Conservation (phyloP, 1,139 yeast species). For the Hemisphaericaspora subhashii region DNA sequence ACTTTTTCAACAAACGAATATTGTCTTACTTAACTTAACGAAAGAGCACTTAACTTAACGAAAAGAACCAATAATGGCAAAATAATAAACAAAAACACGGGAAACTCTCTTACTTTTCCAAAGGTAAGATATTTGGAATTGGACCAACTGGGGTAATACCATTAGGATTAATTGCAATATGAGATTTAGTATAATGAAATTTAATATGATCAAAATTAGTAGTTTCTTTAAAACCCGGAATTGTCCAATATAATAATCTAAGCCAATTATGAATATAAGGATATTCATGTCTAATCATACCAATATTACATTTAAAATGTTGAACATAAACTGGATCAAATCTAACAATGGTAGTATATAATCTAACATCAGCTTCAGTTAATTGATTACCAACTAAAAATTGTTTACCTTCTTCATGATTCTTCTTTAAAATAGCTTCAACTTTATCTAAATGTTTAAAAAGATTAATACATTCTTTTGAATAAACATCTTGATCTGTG, state of each 20-base stretch:
- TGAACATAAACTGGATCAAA: slow-evolving; percentile 92
- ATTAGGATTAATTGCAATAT: slow-evolving; percentile 73
- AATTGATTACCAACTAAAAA: slow-evolving; percentile 65
- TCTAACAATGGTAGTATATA: slow-evolving; percentile 73
- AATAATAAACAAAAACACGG: too few species aligned
- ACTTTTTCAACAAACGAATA: too few species aligned
- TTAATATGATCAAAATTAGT: slow-evolving; percentile 90
- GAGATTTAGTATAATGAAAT: slow-evolving; percentile 83
- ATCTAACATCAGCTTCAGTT: slow-evolving; percentile 88
- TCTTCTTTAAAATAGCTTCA: slow-evolving; percentile 58
- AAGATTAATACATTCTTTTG: slow-evolving; percentile 61
- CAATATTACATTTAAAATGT: slow-evolving; percentile 90
- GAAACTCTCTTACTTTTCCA: slow-evolving; percentile 15
- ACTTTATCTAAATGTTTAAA: slow-evolving; percentile 75
- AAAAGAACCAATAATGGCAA: too few species aligned
- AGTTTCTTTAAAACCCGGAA: slow-evolving; percentile 72
- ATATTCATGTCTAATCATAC: slow-evolving; percentile 77
- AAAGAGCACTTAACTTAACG: too few species aligned
- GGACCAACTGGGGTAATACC: slow-evolving; percentile 92
- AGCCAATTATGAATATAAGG: slow-evolving; percentile 82
- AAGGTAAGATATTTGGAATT: slow-evolving; percentile 61
- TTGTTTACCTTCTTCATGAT: slow-evolving; percentile 34
- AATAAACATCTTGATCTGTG: slow-evolving; percentile 79
- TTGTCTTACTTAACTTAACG: too few species aligned
- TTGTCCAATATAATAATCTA: slow-evolving; percentile 81